These are phyloP conservation scores for Fusarium sp. DNA, from an alignment of 2,329 filamentous ascomycete genomes.

Conservation along the genomic window DNA sequence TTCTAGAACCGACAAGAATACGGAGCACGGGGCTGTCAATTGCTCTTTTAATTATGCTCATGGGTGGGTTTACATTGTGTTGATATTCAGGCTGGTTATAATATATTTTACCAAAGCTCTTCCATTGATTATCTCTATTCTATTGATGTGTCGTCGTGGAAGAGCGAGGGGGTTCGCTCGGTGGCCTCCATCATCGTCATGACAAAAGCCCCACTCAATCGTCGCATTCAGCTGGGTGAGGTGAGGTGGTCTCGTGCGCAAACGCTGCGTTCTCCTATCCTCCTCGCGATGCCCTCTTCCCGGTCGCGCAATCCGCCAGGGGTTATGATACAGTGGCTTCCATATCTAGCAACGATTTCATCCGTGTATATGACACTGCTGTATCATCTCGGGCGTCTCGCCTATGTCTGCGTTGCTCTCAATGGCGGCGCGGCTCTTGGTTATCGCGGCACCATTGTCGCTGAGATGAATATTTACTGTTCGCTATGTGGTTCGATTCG, in stretches of 20 bases:
- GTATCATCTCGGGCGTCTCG: neutral
- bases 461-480: neutral
- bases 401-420: neutral
- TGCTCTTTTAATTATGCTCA: neutral
- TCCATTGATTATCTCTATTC: slow-evolving; percentile 1
- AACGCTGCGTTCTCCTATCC: neutral
- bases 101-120: neutral
- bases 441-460: neutral
- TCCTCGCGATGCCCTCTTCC: slow-evolving; percentile 11
- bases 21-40: slow-evolving; percentile 3
- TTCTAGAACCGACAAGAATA: slow-evolving; percentile 48
- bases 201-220: slow-evolving; percentile 37
- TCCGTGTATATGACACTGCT: neutral
- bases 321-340: neutral
- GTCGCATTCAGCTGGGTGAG: slow-evolving; percentile 32
- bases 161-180: slow-evolving; percentile 6
- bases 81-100: neutral
- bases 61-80: too few relatives aligned
- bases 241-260: slow-evolving; percentile 43
- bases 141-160: slow-evolving; percentile 5
- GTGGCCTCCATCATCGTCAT: slow-evolving; percentile 29
- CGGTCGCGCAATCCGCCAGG: neutral
- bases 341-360: neutral
- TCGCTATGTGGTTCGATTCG: neutral
- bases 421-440: slow-evolving; percentile 8